These are phyloP conservation scores for Helianthus annuus DNA, from an alignment of 129 eudicot genomes.

Conservation along the genomic window HanXRQr2.0-SUNRISE NC_035446.2:152181371-152181870, in stretches of 20 bases:
- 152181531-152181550: slow-evolving; percentile 60
- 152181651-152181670: slow-evolving; percentile 55
- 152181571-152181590: slow-evolving; percentile 43
- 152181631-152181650: slow-evolving; percentile 72
- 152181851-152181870: slow-evolving; percentile 40
- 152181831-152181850: slow-evolving; percentile 49
- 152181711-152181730: slow-evolving; percentile 72
- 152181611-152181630: slow-evolving; percentile 77
- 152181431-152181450: slow-evolving; percentile 54
- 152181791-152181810: slow-evolving; percentile 39
- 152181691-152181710: slow-evolving; percentile 59
- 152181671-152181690: slow-evolving; percentile 52
- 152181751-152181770: slow-evolving; percentile 47
- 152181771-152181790: slow-evolving; percentile 24
- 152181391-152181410: slow-evolving; percentile 36
- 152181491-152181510: slow-evolving; percentile 55
- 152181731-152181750: slow-evolving; percentile 59
- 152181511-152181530: slow-evolving; percentile 48
- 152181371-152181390: slow-evolving; percentile 43
- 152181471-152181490: slow-evolving; percentile 42
- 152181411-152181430: slow-evolving; percentile 48
- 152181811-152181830: slow-evolving; percentile 59
- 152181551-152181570: slow-evolving; percentile 66
- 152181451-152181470: slow-evolving; percentile 51
- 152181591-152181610: slow-evolving; percentile 63